Percentiles rank a stretch among this genome's conserved stretches.
phyloP scores from a whole-genome alignment of 495 filamentous ascomycete species.

The Monascus purpureus region DNA sequence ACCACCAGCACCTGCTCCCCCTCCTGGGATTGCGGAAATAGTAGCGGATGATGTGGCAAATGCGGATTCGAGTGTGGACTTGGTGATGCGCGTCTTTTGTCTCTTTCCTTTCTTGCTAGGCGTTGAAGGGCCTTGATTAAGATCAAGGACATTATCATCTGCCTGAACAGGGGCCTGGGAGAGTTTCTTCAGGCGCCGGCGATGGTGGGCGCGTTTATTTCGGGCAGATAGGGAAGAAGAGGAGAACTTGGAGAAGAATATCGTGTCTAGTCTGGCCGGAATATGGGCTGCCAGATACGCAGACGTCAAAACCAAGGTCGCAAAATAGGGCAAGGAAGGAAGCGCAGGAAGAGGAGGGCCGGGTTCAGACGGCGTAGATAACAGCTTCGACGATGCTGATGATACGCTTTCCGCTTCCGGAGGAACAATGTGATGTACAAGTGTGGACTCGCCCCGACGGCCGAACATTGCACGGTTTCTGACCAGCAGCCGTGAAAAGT shows the following conservation, averaged over 20 bases:
- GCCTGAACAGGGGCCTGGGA: conserved; percentile 23
- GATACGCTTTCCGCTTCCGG: conserved; percentile 17
- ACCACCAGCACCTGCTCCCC: background rate
- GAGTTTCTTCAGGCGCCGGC: conserved; percentile 33
- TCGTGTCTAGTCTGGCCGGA: conserved; percentile 57
- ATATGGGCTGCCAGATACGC: conserved; percentile 90
- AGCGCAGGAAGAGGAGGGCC: conserved; percentile 24
- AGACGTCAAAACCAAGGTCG: conserved; percentile 69
- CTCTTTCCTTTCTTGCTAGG: conserved; percentile 23
- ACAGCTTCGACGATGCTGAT: too few relatives aligned
- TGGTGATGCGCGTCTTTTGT: conserved; percentile 28
- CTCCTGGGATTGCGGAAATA: conserved; percentile 21
- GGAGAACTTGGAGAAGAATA: conserved; percentile 73
- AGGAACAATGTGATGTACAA: conserved; percentile 56
- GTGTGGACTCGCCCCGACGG: conserved; percentile 56
- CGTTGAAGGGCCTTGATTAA: conserved; percentile 14
- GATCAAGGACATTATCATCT: conserved; percentile 16
- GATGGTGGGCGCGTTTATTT: conserved; percentile 43
- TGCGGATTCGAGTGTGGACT: conserved; percentile 32
- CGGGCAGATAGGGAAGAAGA: conserved; percentile 35
- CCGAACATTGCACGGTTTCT: conserved; percentile 62
- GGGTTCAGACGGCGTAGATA: too few relatives aligned
- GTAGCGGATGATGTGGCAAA: conserved; percentile 28
- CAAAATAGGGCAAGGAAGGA: conserved; percentile 55
- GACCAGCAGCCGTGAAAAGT: conserved; percentile 72